A percentile compares a stretch with the other conserved stretches of the same genome.
These are phyloP conservation scores for Apiospora arundinis DNA, from an alignment of 2,329 filamentous ascomycete genomes.

Conservation along the genomic window DNA sequence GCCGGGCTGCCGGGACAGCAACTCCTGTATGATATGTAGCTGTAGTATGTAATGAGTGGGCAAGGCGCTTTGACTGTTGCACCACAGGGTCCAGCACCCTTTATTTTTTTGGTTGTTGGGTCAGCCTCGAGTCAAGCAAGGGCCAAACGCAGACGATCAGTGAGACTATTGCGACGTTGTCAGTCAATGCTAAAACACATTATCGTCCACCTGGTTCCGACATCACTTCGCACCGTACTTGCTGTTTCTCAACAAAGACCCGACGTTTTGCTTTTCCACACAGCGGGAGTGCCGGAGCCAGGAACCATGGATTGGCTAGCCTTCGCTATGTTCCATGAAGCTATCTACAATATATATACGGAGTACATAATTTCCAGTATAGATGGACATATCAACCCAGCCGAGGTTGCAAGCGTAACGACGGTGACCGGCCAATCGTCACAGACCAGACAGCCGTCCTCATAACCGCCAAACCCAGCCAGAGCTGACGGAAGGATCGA, in stretches of 20 bases:
- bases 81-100: background rate
- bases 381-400: background rate
- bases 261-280: background rate
- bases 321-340: background rate
- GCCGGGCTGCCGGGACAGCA: background rate
- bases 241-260: background rate
- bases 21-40: background rate
- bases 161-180: conserved; percentile 15
- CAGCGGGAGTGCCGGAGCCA: conserved; percentile 9
- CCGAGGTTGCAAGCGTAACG: background rate
- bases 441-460: conserved; percentile 1
- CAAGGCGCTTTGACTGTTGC: conserved; percentile 5
- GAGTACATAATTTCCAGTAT: background rate
- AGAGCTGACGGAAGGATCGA: background rate
- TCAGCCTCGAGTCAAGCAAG: conserved; percentile 18
- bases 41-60: background rate
- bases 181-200: conserved; percentile 13
- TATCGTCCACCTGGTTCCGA: background rate
- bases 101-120: conserved; percentile 11
- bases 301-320: background rate
- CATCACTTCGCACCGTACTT: conserved; percentile 2
- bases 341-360: background rate
- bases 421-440: background rate
- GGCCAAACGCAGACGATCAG: conserved; percentile 1
- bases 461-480: background rate